Evolutionary conservation across 208 protist species (phyloP).

Genomic region (Trypanosoma platydactyli): DNA sequence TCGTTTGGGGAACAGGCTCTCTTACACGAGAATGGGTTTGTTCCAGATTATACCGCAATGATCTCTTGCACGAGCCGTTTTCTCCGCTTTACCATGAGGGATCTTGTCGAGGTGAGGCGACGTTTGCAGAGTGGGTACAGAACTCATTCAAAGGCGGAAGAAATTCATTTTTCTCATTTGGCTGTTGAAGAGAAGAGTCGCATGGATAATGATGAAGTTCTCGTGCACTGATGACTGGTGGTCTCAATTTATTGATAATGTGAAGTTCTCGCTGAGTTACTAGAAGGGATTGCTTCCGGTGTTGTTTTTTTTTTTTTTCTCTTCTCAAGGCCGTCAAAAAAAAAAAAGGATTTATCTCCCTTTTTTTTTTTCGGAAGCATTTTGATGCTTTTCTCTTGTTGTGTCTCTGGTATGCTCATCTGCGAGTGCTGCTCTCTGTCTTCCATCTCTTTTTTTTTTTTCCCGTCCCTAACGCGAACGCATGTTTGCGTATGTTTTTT

Average conservation of each 20-base stretch:
- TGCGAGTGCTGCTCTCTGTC: background rate
- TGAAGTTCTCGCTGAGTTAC: no score
- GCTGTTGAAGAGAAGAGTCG: conserved; percentile 2
- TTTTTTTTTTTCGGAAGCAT: background rate
- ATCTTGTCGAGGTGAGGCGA: conserved; percentile 34
- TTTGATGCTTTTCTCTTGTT: conserved; percentile 2
- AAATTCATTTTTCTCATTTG: background rate
- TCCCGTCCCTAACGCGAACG: background rate
- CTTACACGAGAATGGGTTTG: conserved; percentile 29
- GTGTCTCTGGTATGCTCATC: conserved; percentile 13
- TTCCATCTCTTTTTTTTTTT: background rate
- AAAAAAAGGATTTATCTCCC: background rate
- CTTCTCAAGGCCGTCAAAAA: background rate
- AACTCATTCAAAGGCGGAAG: background rate
- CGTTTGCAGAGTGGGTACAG: background rate
- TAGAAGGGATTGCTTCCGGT: no score
- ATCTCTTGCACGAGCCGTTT: conserved; percentile 51
- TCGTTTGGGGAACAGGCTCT: conserved; percentile 57
- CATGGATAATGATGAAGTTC: conserved; percentile 10
- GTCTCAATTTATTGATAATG: background rate
- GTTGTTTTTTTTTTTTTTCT: background rate
- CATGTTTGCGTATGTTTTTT: background rate
- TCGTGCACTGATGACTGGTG: background rate
- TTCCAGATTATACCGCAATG: conserved; percentile 71
- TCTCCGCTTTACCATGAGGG: conserved; percentile 49